These are phyloP conservation scores for Talaromyces sp. DNA, from an alignment of 2,329 filamentous ascomycete species.

Conservation along the genomic window DNA sequence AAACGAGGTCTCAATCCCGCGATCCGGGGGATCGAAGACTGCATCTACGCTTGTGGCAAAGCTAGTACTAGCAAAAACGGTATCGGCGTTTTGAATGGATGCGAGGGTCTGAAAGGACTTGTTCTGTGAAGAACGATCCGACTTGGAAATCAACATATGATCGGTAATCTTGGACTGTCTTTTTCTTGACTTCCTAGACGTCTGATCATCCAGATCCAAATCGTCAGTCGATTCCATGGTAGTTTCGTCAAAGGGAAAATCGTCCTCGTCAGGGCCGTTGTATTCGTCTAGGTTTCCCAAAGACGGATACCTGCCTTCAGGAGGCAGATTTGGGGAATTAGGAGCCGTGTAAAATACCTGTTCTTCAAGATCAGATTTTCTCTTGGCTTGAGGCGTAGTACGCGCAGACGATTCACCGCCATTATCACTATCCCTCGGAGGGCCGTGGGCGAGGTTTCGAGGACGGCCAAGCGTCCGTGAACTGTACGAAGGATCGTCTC, in stretches of 20 bases:
- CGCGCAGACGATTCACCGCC: conserved; percentile 1
- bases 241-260: conserved; percentile 6
- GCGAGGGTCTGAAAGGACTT: not conserved
- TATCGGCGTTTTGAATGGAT: not conserved
- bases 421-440: conserved; percentile 10
- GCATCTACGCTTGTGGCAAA: conserved; percentile 19
- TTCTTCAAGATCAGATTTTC: conserved; percentile 13
- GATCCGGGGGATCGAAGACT: conserved; percentile 12
- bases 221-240: conserved; percentile 13
- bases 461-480: conserved; percentile 4
- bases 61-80: conserved; percentile 13
- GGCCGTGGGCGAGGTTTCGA: conserved; percentile 12
- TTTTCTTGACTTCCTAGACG: conserved; percentile 13
- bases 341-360: conserved; percentile 24
- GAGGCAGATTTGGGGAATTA: conserved; percentile 15
- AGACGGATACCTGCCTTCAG: conserved; percentile 9
- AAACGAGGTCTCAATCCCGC: conserved; percentile 19
- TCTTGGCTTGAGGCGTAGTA: conserved; percentile 11
- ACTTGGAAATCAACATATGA: conserved; percentile 15
- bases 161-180: conserved; percentile 14
- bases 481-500: conserved; percentile 12
- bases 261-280: conserved; percentile 15
- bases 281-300: conserved; percentile 13
- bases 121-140: not conserved
- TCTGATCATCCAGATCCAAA: conserved; percentile 10